A percentile compares a stretch with the other conserved stretches of the same genome.
Conservation (phyloP, 2,329 filamentous ascomycete genomes). For the Aspergillus intermedius region DNA sequence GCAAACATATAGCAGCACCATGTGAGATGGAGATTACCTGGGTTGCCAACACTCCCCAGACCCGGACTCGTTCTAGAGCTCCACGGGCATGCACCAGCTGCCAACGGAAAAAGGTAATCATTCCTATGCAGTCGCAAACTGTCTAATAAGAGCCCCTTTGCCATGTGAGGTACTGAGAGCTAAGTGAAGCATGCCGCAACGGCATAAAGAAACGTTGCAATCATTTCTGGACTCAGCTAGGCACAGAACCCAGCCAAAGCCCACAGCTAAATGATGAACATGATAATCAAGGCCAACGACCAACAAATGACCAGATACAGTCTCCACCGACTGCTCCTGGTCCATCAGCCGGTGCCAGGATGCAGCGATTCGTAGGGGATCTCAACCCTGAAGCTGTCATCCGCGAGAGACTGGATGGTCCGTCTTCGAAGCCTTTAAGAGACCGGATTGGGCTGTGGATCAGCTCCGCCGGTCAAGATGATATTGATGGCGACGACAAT, state of each 20-base stretch:
- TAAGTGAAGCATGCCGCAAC: not conserved
- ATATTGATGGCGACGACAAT: constrained; percentile 1
- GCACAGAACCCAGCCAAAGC: constrained; percentile 3
- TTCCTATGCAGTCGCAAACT: no score
- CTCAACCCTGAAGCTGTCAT: constrained; percentile 37
- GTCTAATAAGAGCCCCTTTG: no score
- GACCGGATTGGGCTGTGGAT: constrained; percentile 30
- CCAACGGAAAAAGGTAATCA: constrained; percentile 25
- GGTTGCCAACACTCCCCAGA: constrained; percentile 29
- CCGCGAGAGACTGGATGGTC: constrained; percentile 23
- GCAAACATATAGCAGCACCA: not conserved
- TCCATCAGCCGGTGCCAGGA: constrained; percentile 7
- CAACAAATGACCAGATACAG: not conserved
- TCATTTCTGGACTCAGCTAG: constrained; percentile 15
- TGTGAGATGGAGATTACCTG: constrained; percentile 28
- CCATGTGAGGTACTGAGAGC: not conserved
- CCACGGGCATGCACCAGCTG: constrained; percentile 26
- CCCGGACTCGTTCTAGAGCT: constrained; percentile 25
- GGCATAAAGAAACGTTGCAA: constrained; percentile 27
- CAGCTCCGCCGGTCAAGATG: constrained; percentile 12
- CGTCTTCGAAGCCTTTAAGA: constrained; percentile 17
- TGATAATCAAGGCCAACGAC: constrained; percentile 1
- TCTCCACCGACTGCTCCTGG: constrained; percentile 3
- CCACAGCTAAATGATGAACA: not conserved
- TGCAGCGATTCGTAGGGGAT: constrained; percentile 35